Evolutionary conservation across 2,329 filamentous ascomycete genomes (phyloP).

Genomic region (Paecilomyces niveus): DNA sequence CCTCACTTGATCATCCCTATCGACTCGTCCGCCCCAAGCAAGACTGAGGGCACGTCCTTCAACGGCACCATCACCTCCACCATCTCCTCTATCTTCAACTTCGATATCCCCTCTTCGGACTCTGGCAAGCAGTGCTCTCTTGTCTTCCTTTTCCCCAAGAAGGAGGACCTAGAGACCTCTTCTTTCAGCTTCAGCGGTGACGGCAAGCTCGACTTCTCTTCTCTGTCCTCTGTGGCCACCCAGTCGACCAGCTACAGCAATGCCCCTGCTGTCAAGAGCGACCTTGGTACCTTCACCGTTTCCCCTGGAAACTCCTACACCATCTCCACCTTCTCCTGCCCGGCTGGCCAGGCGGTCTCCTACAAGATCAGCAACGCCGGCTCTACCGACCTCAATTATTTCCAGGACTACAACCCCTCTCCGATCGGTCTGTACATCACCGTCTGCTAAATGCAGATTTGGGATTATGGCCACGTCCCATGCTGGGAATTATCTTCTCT

Average conservation of each 20-base stretch:
- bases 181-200: conserved; percentile 49
- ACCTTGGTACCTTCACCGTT: conserved; percentile 41
- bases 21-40: conserved; percentile 47
- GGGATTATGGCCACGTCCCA: background rate
- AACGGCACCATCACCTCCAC: conserved; percentile 49
- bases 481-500: background rate
- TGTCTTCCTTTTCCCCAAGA: conserved; percentile 57
- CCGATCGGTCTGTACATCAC: conserved; percentile 40
- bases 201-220: conserved; percentile 48
- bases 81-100: conserved; percentile 59
- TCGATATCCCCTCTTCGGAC: conserved; percentile 53
- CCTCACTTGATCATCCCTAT: conserved; percentile 59
- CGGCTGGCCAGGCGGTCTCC: conserved; percentile 44
- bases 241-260: conserved; percentile 48
- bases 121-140: conserved; percentile 56
- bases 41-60: conserved; percentile 46
- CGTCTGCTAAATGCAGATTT: conserved; percentile 23
- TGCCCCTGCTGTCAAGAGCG: conserved; percentile 38
- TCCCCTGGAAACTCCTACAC: conserved; percentile 49
- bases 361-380: conserved; percentile 48
- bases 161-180: conserved; percentile 53
- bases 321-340: conserved; percentile 49
- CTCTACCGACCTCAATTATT: conserved; percentile 50
- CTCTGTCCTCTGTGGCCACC: conserved; percentile 41
- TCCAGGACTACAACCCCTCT: conserved; percentile 56